Base-by-base conservation (phyloP, 176 grass and related monocot species). In the Lolium rigidum region DNA sequence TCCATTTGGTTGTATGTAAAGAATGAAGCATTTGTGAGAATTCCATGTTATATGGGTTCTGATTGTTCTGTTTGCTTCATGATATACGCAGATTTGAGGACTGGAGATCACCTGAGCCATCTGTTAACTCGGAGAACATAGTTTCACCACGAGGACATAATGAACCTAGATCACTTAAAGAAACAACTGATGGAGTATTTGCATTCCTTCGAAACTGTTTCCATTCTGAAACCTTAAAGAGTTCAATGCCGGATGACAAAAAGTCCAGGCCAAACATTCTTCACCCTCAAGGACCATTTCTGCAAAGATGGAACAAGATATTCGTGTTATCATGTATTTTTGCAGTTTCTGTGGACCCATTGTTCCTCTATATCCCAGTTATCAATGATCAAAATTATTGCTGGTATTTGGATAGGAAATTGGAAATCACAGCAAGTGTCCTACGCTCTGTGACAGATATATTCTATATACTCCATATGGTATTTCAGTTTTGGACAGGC, bases 301-400 rank as follows among this genome's bases (percentile, higher is more conserved):
- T 98, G 49, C 87, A 98, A 58, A 94, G 83, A 90, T 98, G 95
- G 95, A 98, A 95, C 74, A 98, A 89, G 84, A 92, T 98, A 90
- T 98, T 98, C 76, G 70, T 98, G 60, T 84, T 98, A 88, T 92
- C 95, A 66, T 98, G 95, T 90, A 86, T 98, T 56, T 31, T 87
- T 87, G 93, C 95, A 85, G 89, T 98, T 54, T 94, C 95, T 58
- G 86, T 98, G 37, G 95, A 98, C 24, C 91, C 95, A 59, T 89
- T 95, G 49, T 98, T 98, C 88, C 90, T 98, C 65, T 98, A 98
- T 81, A 86, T 95, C 82, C 95, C 93, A 11, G 84, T 90, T 68
- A 95, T 98, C 55, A 79, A 77, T 31, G 71, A 49, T 86, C 21
- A 79, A 7, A 70, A 89, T 3, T 55, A 43, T 70, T 98, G 95